Evolutionary conservation across 805 yeast species (phyloP).

Genomic region (Yamadazyma nakazawae): DNA sequence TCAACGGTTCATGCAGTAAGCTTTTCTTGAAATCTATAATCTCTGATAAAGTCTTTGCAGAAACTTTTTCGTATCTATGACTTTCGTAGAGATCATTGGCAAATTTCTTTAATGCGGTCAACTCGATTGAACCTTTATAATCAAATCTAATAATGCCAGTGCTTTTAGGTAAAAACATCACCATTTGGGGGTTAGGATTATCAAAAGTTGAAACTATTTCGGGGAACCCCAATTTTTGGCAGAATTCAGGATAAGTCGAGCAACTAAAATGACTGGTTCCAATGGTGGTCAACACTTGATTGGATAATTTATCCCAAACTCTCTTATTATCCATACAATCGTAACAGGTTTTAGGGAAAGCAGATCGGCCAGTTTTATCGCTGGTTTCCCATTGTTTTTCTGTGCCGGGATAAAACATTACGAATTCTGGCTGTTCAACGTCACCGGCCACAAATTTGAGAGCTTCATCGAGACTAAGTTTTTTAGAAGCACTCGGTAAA

Average conservation of each 20-base stretch:
- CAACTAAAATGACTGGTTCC: slow-evolving; percentile 62
- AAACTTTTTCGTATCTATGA: slow-evolving; percentile 35
- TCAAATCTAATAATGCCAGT: slow-evolving; percentile 48
- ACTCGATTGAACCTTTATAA: slow-evolving; percentile 35
- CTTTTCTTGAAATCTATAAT: slow-evolving; percentile 26
- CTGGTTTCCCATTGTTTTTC: slow-evolving; percentile 36
- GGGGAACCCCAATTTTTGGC: slow-evolving; percentile 48
- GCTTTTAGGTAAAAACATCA: slow-evolving; percentile 51
- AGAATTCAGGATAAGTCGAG: slow-evolving; percentile 45
- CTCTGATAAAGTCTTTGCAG: slow-evolving; percentile 28
- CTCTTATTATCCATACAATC: slow-evolving; percentile 51
- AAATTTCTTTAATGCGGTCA: slow-evolving; percentile 38
- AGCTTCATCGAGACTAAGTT: slow-evolving; percentile 40
- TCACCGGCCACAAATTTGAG: slow-evolving; percentile 52
- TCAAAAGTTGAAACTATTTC: slow-evolving; percentile 21
- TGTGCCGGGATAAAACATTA: slow-evolving; percentile 65
- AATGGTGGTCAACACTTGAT: slow-evolving; percentile 38
- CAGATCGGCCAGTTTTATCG: slow-evolving; percentile 29
- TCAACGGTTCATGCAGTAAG: slow-evolving; percentile 30
- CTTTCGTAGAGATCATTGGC: slow-evolving; percentile 47
- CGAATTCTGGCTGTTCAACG: slow-evolving; percentile 46
- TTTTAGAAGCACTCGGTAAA: slow-evolving; percentile 40
- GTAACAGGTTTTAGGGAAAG: slow-evolving; percentile 40
- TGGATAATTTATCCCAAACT: slow-evolving; percentile 57
- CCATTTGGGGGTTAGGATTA: slow-evolving; percentile 36